Evolutionary conservation across 805 yeast genomes (phyloP), one percentile per base, ranked within the genome.

Genomic region (Blastobotrys peoriensis): DNA sequence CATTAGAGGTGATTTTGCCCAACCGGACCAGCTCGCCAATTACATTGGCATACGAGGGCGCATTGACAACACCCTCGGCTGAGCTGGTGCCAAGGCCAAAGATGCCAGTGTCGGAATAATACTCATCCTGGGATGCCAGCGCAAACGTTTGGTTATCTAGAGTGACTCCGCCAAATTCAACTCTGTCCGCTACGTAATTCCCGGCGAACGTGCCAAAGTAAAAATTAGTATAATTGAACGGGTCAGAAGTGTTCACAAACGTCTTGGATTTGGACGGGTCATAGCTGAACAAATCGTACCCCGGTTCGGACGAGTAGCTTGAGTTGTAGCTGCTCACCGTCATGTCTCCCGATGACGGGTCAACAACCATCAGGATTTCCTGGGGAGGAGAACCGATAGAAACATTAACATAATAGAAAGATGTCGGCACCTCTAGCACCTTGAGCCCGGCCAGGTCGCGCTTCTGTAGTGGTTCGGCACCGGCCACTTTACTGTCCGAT

Each of bases 281-380:
- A 23, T 5, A 34, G 16, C 41, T 15, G 3, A 25, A 9, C 20
- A 45, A 43, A 17, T 33, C 30, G 27, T 5, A 34, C 48, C 44
- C 21, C 4, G 28, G 40, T 35, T 15, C 19, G 4, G 15, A 8
- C 38, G 35, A 8, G 40, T 20, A 6, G 15, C 17, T 8, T 17
- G 23, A 13, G 10, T 10, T 3, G 15, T 25, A 10, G n/a, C 35
- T 20, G 34, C 43, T 66, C 22, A 81, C 75, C 83, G 83, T 78
- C 33, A 81, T 58, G 57, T 82, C 86, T 0, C 83, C 71, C 0
- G 84, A 79, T 2, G 86, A 86, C 1, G 87, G 81, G 56, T 82
- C 87, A 10, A 81, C 57, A 33, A 79, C 59, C 4, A 81, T 76
- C 4, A 66, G 67, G 4, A 81, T 66, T 10, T 66, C 58, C 54